These are phyloP conservation scores for Hyphodiscus hymeniophilus DNA, from an alignment of 495 filamentous ascomycete species.

Conservation along the genomic window DNA sequence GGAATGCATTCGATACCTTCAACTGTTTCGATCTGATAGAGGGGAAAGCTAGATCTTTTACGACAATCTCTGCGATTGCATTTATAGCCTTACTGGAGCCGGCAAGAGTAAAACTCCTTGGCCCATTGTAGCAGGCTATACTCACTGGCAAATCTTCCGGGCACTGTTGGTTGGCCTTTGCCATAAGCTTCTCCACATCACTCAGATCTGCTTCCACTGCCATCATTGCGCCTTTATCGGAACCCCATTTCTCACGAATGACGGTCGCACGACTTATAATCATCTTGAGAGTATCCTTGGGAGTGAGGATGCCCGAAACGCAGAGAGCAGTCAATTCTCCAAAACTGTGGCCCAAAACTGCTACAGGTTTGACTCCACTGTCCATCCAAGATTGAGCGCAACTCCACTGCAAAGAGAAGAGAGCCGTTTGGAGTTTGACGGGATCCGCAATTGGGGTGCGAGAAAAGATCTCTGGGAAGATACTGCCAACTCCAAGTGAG, in stretches of 20 bases:
- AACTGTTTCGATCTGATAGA: conserved; percentile 27
- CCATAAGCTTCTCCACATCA: conserved; percentile 19
- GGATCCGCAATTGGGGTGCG: conserved; percentile 27
- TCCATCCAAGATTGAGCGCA: conserved; percentile 43
- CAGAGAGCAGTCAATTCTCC: conserved; percentile 43
- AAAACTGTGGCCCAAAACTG: conserved; percentile 45
- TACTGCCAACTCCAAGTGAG: conserved; percentile 25
- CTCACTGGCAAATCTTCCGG: conserved; percentile 11
- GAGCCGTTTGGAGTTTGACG: conserved; percentile 34
- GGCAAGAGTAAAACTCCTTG: conserved; percentile 36
- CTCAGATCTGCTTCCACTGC: conserved; percentile 31
- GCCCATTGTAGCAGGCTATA: conserved; percentile 46
- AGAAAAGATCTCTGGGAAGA: conserved; percentile 45
- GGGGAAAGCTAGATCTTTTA: no score
- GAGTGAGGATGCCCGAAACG: conserved; percentile 29
- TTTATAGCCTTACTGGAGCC: conserved; percentile 32
- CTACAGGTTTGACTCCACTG: conserved; percentile 29
- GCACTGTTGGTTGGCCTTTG: conserved; percentile 16
- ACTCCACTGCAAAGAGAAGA: conserved; percentile 44
- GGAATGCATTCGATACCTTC: conserved; percentile 44
- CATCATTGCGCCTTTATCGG: conserved; percentile 38
- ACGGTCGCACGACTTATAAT: conserved; percentile 32
- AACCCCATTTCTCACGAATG: conserved; percentile 29
- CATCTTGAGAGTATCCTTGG: conserved; percentile 32
- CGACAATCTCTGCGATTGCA: conserved; percentile 2